Percentiles rank a stretch among this genome's conserved stretches.
phyloP scores from a whole-genome alignment of 352 stramenopile species.

The Phytophthora foliorum region DNA sequence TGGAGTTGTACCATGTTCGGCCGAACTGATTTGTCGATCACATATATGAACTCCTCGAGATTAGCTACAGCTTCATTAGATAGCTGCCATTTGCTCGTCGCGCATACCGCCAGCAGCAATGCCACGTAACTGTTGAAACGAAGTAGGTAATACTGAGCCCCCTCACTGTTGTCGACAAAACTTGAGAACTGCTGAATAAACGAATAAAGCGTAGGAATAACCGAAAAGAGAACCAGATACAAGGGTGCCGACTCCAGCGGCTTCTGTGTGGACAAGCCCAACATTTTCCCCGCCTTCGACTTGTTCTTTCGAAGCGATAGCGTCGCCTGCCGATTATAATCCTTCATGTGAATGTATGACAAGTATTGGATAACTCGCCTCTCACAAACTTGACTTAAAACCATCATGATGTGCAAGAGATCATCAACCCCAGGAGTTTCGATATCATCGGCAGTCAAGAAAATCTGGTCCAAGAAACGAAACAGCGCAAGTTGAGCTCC shows the following conservation, averaged over 20 bases:
- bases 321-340: constrained; percentile 52
- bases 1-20: constrained; percentile 31
- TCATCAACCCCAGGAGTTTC: constrained; percentile 54
- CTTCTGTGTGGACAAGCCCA: constrained; percentile 34
- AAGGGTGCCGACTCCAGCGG: constrained; percentile 48
- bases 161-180: constrained; percentile 47
- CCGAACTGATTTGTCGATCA: constrained; percentile 53
- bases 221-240: constrained; percentile 50
- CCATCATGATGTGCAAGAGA: constrained; percentile 46
- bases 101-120: constrained; percentile 45
- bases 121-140: constrained; percentile 43
- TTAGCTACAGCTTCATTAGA: constrained; percentile 30
- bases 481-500: constrained; percentile 60
- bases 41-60: constrained; percentile 61
- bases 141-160: constrained; percentile 32
- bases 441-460: constrained; percentile 64
- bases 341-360: constrained; percentile 50
- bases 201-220: constrained; percentile 56
- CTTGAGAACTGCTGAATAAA: constrained; percentile 69
- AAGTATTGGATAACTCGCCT: constrained; percentile 45
- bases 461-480: constrained; percentile 71
- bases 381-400: constrained; percentile 46
- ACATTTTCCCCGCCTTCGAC: constrained; percentile 35
- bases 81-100: constrained; percentile 49
- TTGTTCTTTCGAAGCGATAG: constrained; percentile 64